A percentile compares a stretch with the other conserved stretches of the same genome.
Conservation (phyloP, 495 filamentous ascomycete genomes). For the Hypoxylon cercidicola region DNA sequence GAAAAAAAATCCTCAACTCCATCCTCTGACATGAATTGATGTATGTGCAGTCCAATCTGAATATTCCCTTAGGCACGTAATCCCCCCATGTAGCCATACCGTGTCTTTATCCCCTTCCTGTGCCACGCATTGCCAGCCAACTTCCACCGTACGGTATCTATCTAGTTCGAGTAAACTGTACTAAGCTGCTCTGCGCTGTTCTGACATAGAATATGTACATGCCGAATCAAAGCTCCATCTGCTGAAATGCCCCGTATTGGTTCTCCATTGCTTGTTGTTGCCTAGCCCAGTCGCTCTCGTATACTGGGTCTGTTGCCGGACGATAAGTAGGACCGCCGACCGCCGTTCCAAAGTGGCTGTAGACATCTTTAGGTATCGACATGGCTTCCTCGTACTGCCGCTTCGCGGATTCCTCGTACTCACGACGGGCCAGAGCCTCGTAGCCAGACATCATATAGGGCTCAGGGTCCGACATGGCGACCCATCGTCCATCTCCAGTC, state of each 20-base stretch:
- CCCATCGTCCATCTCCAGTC: slow-evolving; percentile 61
- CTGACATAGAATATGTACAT: slow-evolving; percentile 38
- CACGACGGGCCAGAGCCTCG: slow-evolving; percentile 62
- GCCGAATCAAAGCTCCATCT: slow-evolving; percentile 47
- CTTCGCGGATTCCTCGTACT: slow-evolving; percentile 57
- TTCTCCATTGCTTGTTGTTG: slow-evolving; percentile 64
- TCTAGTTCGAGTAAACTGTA: slow-evolving; percentile 20
- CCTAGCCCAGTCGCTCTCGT: slow-evolving; percentile 63
- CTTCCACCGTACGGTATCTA: slow-evolving; percentile 17
- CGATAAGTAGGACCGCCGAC: slow-evolving; percentile 60
- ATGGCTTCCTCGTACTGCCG: slow-evolving; percentile 50
- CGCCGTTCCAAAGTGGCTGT: slow-evolving; percentile 48
- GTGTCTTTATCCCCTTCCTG: slow-evolving; percentile 2
- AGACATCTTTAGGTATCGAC: slow-evolving; percentile 52
- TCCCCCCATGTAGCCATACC: not conserved
- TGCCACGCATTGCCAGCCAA: not conserved
- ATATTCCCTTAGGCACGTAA: slow-evolving; percentile 1
- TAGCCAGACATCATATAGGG: slow-evolving; percentile 80
- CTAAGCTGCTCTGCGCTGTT: slow-evolving; percentile 27
- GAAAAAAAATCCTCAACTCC: slow-evolving; percentile 36
- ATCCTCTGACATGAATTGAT: slow-evolving; percentile 35
- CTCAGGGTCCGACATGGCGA: slow-evolving; percentile 59
- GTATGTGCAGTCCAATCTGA: slow-evolving; percentile 39
- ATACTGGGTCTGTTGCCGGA: slow-evolving; percentile 70
- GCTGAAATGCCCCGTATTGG: slow-evolving; percentile 65